Evolutionary conservation across 164 flowering plant species (phyloP).

Genomic region (Piper betle): DNA sequence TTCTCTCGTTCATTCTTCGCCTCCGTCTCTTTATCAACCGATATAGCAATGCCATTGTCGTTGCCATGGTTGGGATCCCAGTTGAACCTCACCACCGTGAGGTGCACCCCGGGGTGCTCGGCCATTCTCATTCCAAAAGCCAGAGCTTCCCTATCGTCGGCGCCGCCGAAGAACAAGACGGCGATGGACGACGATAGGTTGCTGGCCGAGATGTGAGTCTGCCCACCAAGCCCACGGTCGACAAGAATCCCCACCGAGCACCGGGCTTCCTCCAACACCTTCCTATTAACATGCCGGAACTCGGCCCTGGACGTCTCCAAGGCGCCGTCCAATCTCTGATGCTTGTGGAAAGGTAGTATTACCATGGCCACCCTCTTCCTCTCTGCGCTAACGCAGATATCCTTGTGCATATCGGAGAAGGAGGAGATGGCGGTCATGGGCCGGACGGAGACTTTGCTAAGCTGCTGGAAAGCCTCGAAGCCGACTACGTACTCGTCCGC

Average conservation of each 20-base stretch:
- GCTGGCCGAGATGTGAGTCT: conserved; percentile 28
- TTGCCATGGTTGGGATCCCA: background rate
- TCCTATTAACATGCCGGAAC: conserved; percentile 17
- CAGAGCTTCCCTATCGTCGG: conserved; percentile 30
- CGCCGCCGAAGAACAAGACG: conserved; percentile 28
- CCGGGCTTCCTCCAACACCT: conserved; percentile 21
- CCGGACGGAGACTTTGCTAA: conserved; percentile 39
- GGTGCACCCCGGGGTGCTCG: conserved; percentile 34
- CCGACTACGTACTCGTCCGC: conserved; percentile 39
- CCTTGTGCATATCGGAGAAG: conserved; percentile 27
- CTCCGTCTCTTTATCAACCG: background rate
- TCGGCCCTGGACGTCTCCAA: conserved; percentile 20
- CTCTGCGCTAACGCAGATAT: conserved; percentile 32
- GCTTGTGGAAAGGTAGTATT: conserved; percentile 36
- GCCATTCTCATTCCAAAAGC: conserved; percentile 29
- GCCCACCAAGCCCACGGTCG: conserved; percentile 36
- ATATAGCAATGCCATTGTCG: background rate
- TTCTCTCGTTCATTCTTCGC: conserved; percentile 1
- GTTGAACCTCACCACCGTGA: conserved; percentile 17
- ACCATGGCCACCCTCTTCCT: conserved; percentile 28
- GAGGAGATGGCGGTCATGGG: conserved; percentile 48
- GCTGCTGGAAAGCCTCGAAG: conserved; percentile 44
- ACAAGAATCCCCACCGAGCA: conserved; percentile 35
- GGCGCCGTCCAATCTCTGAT: conserved; percentile 26
- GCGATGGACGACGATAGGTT: conserved; percentile 15